phyloP scores from a whole-genome alignment of 2,329 filamentous ascomycete genomes.

The Albophoma yamanashiensis region DNA sequence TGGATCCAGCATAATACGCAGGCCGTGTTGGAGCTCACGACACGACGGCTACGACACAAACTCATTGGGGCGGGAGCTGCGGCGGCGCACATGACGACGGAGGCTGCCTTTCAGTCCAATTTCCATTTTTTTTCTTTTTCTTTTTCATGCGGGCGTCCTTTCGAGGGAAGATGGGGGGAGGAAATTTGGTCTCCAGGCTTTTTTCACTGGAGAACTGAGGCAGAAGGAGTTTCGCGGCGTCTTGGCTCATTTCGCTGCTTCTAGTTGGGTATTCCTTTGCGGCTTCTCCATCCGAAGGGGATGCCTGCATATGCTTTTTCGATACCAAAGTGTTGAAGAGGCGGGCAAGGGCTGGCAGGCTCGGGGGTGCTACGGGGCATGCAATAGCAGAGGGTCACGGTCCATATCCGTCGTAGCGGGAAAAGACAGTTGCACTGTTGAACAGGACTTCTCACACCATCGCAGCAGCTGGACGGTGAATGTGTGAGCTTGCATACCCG shows the following conservation, averaged over 20 bases:
- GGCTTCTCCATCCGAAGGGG: background rate
- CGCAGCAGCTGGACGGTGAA: background rate
- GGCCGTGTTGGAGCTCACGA: background rate
- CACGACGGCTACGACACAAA: conserved; percentile 4
- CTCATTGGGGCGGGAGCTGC: background rate
- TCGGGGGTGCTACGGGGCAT: background rate
- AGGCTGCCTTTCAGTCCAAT: background rate
- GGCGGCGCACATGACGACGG: background rate
- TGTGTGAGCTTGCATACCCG: background rate
- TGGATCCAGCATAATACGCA: background rate
- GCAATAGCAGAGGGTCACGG: background rate
- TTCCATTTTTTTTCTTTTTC: background rate
- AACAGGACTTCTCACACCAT: background rate
- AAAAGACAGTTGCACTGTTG: background rate
- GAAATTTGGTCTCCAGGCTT: background rate
- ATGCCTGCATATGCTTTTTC: background rate
- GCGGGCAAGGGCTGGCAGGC: background rate
- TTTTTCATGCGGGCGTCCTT: background rate
- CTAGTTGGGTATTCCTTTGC: background rate
- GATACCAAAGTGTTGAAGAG: background rate
- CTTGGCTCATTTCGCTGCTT: background rate
- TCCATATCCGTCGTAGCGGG: background rate
- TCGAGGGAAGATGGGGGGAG: background rate
- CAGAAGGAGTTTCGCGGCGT: background rate
- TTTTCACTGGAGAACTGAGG: background rate